Evolutionary conservation across 768 basidiomycete genomes (phyloP), one percentile per base, ranked within the genome.

Genomic region (Hemileccinum impolitum): DNA sequence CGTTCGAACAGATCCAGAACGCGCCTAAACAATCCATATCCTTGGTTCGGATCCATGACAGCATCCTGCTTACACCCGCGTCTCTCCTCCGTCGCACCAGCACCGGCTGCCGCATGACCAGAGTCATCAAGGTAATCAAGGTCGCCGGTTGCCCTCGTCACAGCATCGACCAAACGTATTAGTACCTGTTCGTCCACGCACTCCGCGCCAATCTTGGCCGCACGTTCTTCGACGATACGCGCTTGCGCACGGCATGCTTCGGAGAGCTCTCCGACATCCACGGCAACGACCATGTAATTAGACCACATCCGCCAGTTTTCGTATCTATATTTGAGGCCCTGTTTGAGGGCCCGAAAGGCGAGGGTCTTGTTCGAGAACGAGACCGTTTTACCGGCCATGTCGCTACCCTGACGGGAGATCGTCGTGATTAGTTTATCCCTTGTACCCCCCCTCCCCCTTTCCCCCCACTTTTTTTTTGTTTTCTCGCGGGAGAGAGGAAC

Each of bases 281-380:
- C 75, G 4, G 90, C 79, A 23, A 98, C 85, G 61, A 96, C 75
- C 86, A 91, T 94, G 74, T 94, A 98, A 73, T 99, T 99, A 52
- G 78, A 77, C 96, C 96, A 99, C 89, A 99, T 94, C 17, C 92
- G 81, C 94, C 95, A 98, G 62, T 93, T 94, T 23, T 90, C 85
- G 65, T 92, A 89, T 42, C 81, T 80, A 66, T 79, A 81, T 57
- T 84, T 85, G 52, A 98, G 77, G 2, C 96, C 94, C 52, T 91
- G 89, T 56, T 88, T 86, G 23, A 99, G 84, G 3, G 96, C 95
- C 15, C 85, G 86, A 76, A 91, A 96, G 1, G 96, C 96, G 37
- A 93, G 79, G 39, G 85, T 72, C 65, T 92, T 94, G 73, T 94
- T 84, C 38, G 78, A 70, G 62, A 86, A 86, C 5, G 84, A 73